Percentiles rank a stretch among this genome's conserved stretches.
phyloP scores from a whole-genome alignment of 169 alveolate genomes.

The Babesia microti region DNA sequence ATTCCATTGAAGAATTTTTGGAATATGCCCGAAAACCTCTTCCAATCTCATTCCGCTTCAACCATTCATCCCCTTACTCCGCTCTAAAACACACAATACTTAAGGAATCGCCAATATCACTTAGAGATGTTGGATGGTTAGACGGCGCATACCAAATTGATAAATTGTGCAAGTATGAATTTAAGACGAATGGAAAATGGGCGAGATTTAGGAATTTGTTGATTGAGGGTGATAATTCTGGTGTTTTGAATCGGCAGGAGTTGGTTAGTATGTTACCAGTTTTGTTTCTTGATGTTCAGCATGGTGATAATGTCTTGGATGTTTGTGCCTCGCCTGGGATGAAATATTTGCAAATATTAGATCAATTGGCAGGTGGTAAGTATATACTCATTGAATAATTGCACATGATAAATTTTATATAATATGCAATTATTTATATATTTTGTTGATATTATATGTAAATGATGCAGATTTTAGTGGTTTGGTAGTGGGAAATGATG shows the following conservation, averaged over 20 bases:
- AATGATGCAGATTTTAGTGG: too few relatives aligned
- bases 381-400: constrained; percentile 31
- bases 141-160: constrained; percentile 32
- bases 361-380: too few relatives aligned
- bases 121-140: too few relatives aligned
- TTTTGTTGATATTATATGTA: too few relatives aligned
- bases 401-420: constrained; percentile 31
- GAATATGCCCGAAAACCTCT: constrained; percentile 29
- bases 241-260: constrained; percentile 88
- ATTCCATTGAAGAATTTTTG: constrained; percentile 45
- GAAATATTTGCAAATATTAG: constrained; percentile 68
- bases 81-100: constrained; percentile 21
- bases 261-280: constrained; percentile 95
- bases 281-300: constrained; percentile 72
- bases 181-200: constrained; percentile 46
- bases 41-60: constrained; percentile 55
- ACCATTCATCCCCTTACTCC: constrained; percentile 15
- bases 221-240: constrained; percentile 76
- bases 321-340: constrained; percentile 97
- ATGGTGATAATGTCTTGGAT: constrained; percentile 78
- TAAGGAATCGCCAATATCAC: constrained; percentile 3
- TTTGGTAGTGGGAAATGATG: constrained; percentile 47
- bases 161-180: constrained; percentile 25
- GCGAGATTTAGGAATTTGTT: constrained; percentile 47
- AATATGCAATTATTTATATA: constrained; percentile 11